These are phyloP conservation scores for Passalora sequoiae DNA, from an alignment of 2,329 filamentous ascomycete species.

Conservation along the genomic window DNA sequence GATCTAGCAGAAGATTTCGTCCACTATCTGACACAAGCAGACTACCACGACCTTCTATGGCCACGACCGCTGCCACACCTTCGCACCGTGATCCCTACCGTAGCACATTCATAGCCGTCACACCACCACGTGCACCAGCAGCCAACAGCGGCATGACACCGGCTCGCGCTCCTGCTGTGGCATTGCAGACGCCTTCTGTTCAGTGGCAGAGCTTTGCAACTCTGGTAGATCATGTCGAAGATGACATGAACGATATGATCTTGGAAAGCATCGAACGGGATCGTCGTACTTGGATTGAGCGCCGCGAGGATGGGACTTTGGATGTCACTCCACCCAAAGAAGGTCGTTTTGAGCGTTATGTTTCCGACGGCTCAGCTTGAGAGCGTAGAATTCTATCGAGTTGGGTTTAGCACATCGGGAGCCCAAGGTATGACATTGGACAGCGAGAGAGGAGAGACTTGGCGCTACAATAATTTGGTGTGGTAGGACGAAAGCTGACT, in stretches of 20 bases:
- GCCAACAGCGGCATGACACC: not conserved
- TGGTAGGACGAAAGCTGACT: too few species aligned
- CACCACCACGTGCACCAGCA: not conserved
- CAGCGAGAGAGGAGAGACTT: too few species aligned
- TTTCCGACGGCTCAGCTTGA: too few species aligned
- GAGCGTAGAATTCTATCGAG: too few species aligned
- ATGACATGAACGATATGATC: slow-evolving; percentile 26
- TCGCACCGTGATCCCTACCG: not conserved
- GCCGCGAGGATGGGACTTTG: slow-evolving; percentile 22
- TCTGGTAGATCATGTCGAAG: slow-evolving; percentile 12
- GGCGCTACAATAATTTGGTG: too few species aligned
- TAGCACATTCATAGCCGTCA: too few species aligned
- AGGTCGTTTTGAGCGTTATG: slow-evolving; percentile 29
- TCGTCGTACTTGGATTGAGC: slow-evolving; percentile 19
- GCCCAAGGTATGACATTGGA: too few species aligned
- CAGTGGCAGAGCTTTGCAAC: not conserved
- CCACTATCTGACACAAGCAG: slow-evolving; percentile 14
- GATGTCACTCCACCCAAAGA: slow-evolving; percentile 31
- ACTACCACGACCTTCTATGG: slow-evolving; percentile 3
- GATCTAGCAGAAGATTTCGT: slow-evolving; percentile 14
- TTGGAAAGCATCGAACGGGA: slow-evolving; percentile 24
- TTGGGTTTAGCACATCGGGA: too few species aligned
- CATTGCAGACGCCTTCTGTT: not conserved
- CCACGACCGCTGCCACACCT: not conserved
- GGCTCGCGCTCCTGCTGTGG: not conserved